Conservation (phyloP, 2,329 filamentous ascomycete genomes). For the Trichoderma endophyticum region DNA sequence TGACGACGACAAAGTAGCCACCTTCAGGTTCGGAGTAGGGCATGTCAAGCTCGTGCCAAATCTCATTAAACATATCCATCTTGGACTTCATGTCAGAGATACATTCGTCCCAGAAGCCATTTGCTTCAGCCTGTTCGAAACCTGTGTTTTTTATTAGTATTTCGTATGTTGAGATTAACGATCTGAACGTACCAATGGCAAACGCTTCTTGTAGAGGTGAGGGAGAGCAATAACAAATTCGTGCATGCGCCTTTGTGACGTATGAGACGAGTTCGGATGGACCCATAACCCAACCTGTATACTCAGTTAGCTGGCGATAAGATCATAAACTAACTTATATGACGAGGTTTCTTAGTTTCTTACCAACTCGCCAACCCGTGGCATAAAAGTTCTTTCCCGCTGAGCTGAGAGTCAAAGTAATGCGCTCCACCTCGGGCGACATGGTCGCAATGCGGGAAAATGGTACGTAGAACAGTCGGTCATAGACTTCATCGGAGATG, state of each 20-base stretch:
- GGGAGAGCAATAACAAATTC: constrained; percentile 1
- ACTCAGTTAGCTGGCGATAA: not conserved
- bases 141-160: not conserved
- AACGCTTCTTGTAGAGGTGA: constrained; percentile 5
- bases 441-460: constrained; percentile 2
- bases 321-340: too few relatives aligned
- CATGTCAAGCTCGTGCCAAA: constrained; percentile 5
- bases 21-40: constrained; percentile 2
- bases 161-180: too few relatives aligned
- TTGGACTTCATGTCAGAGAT: constrained; percentile 3
- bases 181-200: not conserved
- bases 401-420: not conserved
- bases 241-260: not conserved
- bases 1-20: not conserved
- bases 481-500: not conserved
- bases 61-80: constrained; percentile 3
- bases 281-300: not conserved
- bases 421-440: not conserved
- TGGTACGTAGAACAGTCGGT: not conserved
- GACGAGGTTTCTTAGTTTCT: not conserved
- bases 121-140: not conserved
- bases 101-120: constrained; percentile 3
- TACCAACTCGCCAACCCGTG: constrained; percentile 5
- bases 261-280: not conserved
- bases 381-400: constrained; percentile 11